A percentile compares a stretch with the other conserved stretches of the same genome.
Evolutionary conservation across 1,139 yeast species (phyloP).

Genomic region (Protomyces inundatus): DNA sequence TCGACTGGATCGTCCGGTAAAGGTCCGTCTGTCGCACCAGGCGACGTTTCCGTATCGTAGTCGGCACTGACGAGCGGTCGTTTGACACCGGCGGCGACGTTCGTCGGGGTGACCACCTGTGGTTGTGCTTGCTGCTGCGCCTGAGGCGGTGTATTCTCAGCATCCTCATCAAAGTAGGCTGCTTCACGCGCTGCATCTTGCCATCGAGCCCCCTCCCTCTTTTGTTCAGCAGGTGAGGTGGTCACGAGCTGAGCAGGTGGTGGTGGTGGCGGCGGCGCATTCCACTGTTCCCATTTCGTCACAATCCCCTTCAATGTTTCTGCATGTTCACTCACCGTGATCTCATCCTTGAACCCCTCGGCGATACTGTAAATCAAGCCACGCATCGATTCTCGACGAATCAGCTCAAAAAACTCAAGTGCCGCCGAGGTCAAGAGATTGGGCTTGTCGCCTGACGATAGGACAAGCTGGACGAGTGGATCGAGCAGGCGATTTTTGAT

Average conservation of each 20-base stretch:
- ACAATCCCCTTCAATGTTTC: not conserved
- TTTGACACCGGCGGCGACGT: constrained; percentile 7
- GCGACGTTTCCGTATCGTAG: constrained; percentile 5
- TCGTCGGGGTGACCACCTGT: not conserved
- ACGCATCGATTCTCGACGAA: constrained; percentile 38
- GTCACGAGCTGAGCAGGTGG: not conserved
- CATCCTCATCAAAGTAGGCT: constrained; percentile 30
- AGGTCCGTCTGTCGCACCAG: not conserved
- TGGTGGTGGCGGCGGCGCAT: constrained; percentile 25
- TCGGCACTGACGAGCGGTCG: constrained; percentile 14
- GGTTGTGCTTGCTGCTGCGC: constrained; percentile 21
- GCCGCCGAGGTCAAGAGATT: constrained; percentile 72
- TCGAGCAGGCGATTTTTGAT: constrained; percentile 53
- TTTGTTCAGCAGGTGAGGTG: constrained; percentile 35
- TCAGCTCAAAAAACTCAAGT: constrained; percentile 62
- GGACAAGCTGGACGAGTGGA: constrained; percentile 50
- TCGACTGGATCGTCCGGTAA: not conserved
- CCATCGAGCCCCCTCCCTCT: constrained; percentile 25
- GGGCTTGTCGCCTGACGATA: constrained; percentile 49
- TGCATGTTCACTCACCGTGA: constrained; percentile 35
- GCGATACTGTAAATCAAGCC: constrained; percentile 49
- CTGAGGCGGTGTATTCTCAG: constrained; percentile 32
- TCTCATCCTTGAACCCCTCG: constrained; percentile 43
- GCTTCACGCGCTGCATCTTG: constrained; percentile 27
- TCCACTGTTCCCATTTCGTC: constrained; percentile 24